These are phyloP conservation scores for Panicum miliaceum DNA, from an alignment of 176 grass and related monocot species.

Conservation along the genomic window DNA sequence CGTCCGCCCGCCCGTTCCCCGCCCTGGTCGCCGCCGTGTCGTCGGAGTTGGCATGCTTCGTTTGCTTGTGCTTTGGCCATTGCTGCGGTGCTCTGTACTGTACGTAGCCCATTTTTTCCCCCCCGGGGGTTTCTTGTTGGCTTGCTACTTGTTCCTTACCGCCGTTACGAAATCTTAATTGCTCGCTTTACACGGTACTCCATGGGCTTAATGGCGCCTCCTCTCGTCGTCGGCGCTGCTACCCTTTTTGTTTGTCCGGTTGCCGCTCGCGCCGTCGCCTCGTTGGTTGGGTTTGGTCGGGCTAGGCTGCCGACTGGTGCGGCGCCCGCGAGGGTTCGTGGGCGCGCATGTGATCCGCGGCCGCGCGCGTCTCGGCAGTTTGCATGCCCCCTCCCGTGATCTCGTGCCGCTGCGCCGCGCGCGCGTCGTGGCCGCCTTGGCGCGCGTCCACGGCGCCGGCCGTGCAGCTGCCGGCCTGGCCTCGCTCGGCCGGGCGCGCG, in stretches of 20 bases:
- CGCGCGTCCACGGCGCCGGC: constrained; percentile 19
- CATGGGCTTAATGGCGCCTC: not conserved
- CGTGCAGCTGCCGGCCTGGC: not conserved
- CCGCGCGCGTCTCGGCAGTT: not conserved
- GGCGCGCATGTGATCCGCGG: not conserved
- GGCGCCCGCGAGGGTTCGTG: too few relatives aligned
- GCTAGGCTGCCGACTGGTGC: not conserved
- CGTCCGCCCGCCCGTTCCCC: not conserved
- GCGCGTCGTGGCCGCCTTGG: not conserved
- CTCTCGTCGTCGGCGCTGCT: not conserved
- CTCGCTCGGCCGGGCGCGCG: not conserved
- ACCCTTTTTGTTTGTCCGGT: not conserved
- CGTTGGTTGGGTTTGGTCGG: constrained; percentile 8
- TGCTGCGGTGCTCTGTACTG: not conserved
- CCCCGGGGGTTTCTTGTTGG: constrained; percentile 31
- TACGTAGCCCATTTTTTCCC: constrained; percentile 33
- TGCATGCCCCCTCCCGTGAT: not conserved
- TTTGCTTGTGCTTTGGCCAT: constrained; percentile 39
- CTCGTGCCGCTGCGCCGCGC: not conserved
- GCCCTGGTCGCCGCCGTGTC: constrained; percentile 1
- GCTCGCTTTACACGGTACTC: not conserved
- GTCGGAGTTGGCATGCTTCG: constrained; percentile 18
- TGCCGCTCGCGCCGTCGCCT: not conserved
- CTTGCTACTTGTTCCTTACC: constrained; percentile 35
- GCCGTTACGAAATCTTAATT: not conserved